Percentiles rank a stretch among this genome's conserved stretches.
phyloP scores from a whole-genome alignment of 78 protist species.

The Chrysochromulina tobinii region DNA sequence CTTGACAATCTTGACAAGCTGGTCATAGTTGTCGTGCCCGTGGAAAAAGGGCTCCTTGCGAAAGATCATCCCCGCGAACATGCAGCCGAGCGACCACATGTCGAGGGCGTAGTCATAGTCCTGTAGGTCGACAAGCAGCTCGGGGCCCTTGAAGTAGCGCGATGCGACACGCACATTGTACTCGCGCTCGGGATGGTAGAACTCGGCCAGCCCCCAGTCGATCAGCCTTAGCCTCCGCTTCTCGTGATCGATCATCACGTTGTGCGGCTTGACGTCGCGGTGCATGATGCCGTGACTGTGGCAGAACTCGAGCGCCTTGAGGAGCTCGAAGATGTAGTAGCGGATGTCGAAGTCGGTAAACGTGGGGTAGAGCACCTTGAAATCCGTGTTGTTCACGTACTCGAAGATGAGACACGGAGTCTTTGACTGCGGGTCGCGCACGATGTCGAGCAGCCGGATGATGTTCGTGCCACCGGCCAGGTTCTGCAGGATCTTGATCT shows the following conservation, averaged over 20 bases:
- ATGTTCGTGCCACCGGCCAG: slow-evolving; percentile 96
- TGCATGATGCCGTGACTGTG: too few species aligned
- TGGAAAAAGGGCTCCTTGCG: slow-evolving; percentile 97
- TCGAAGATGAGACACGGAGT: slow-evolving; percentile 95
- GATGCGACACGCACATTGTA: too few species aligned
- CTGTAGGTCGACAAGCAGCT: slow-evolving; percentile 90
- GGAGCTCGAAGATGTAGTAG: slow-evolving; percentile 94
- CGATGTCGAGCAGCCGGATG: slow-evolving; percentile 92
- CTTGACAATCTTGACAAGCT: slow-evolving; percentile 95
- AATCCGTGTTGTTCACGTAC: slow-evolving; percentile 93
- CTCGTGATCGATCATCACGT: slow-evolving; percentile 98
- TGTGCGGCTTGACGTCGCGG: slow-evolving; percentile 74
- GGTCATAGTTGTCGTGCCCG: slow-evolving; percentile 98
- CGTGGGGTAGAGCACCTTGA: slow-evolving; percentile 92
- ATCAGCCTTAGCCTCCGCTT: slow-evolving; percentile 86
- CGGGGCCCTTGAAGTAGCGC: slow-evolving; percentile 69
- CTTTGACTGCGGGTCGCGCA: slow-evolving; percentile 92
- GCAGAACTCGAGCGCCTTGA: slow-evolving; percentile 86
- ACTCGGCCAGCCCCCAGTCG: not conserved
- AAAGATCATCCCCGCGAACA: slow-evolving; percentile 98
- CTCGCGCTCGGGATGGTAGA: too few species aligned
- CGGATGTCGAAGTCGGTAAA: slow-evolving; percentile 91
- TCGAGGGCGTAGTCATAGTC: slow-evolving; percentile 97
- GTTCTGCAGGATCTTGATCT: slow-evolving; percentile 95
- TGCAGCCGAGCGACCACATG: slow-evolving; percentile 98